phyloP scores from a whole-genome alignment of 257 asterid species.

The Coffea canephora region DNA sequence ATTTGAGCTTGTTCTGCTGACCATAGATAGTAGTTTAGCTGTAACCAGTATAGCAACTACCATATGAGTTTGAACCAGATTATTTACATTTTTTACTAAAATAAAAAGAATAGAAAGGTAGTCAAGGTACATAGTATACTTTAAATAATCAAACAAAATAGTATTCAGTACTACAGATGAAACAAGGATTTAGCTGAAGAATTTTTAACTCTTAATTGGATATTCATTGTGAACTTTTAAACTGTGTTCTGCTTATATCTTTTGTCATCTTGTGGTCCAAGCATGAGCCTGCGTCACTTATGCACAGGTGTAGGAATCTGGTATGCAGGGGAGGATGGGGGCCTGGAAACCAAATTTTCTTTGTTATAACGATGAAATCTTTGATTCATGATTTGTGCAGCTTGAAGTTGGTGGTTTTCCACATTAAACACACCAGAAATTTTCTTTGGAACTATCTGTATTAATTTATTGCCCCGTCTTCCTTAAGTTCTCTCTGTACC shows the following conservation, averaged over 20 bases:
- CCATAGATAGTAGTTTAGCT: too few relatives aligned
- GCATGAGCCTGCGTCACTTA: not conserved
- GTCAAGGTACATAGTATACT: not conserved
- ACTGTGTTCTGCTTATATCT: not conserved
- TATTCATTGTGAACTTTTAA: not conserved
- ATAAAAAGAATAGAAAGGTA: not conserved
- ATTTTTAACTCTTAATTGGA: not conserved
- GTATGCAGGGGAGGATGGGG: too few relatives aligned
- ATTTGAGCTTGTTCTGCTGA: not conserved
- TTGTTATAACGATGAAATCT: not conserved
- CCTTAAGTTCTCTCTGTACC: not conserved
- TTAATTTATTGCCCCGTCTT: too few relatives aligned
- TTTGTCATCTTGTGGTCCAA: not conserved
- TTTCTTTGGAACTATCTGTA: not conserved
- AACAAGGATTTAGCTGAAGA: constrained; percentile 6
- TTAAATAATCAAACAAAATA: not conserved
- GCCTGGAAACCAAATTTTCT: not conserved
- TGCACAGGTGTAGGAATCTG: not conserved
- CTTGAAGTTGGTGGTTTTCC: not conserved
- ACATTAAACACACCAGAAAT: not conserved
- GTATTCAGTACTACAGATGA: not conserved
- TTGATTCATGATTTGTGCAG: not conserved
- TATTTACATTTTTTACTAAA: not conserved
- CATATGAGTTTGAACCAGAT: not conserved
- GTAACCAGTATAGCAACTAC: not conserved